phyloP scores from a whole-genome alignment of 2,329 filamentous ascomycete species.

The Penicillium sp. region DNA sequence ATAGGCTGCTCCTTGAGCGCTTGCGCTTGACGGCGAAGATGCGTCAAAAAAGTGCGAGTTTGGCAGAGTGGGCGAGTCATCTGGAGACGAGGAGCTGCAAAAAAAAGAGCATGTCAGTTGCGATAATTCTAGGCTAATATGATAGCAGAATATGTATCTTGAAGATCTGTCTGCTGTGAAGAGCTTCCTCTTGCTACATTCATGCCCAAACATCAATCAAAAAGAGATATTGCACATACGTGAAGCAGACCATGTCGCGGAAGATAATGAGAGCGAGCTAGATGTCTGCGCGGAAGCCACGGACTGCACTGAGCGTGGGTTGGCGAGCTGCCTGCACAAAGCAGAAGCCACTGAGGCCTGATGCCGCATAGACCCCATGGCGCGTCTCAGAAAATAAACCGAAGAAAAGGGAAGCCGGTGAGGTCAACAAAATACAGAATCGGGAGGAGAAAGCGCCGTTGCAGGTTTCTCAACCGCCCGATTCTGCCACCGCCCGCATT shows the following conservation, averaged over 20 bases:
- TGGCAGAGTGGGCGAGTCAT: constrained; percentile 24
- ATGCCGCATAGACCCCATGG: constrained; percentile 30
- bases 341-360: constrained; percentile 30
- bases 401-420: constrained; percentile 3
- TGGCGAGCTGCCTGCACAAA: constrained; percentile 32
- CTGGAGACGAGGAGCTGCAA: constrained; percentile 19
- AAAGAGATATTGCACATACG: constrained; percentile 24
- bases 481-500: constrained; percentile 23
- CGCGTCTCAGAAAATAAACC: constrained; percentile 9
- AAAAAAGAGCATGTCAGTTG: background rate
- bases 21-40: constrained; percentile 35
- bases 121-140: background rate
- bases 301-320: constrained; percentile 26
- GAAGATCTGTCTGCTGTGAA: background rate
- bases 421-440: background rate
- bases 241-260: constrained; percentile 22
- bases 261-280: constrained; percentile 28
- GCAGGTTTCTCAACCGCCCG: constrained; percentile 20
- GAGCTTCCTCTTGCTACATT: background rate
- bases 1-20: constrained; percentile 31
- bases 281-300: constrained; percentile 27
- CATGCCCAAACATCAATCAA: no score
- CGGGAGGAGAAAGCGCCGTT: constrained; percentile 5
- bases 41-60: constrained; percentile 35
- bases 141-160: background rate